Base-by-base conservation (phyloP, 768 basidiomycete genomes). In the Hortiboletus flavorubellus region DNA sequence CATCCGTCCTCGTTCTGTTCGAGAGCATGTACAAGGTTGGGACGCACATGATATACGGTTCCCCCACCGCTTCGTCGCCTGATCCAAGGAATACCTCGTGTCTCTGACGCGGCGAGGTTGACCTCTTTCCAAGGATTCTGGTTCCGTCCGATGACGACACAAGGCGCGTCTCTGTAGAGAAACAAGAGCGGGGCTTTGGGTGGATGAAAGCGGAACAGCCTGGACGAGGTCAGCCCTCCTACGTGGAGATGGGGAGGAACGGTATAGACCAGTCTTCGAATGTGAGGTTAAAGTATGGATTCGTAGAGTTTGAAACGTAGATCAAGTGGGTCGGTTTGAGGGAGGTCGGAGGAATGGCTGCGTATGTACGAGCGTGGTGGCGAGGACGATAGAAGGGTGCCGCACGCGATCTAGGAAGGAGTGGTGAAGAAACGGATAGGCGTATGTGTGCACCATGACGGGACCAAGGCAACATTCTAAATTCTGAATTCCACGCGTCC, bases 111-210 rank as follows among this genome's bases (percentile, higher is more conserved):
- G 7, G 67, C 57, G 46, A 95, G 79, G 63, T 96, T 95, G 61
- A 94, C 85, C 66, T 99, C 96, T 68, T 93, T 97, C 96, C 96
- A 98, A 15, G 95, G 96, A 62, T 97, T 98, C 76, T 99, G 97
- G 68, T 98, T 95, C 49, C 96, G 78, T 0, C 96, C 96, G 51
- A 98, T 91, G 51, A 99, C 80, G 16, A 98, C 92, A 64, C 93
- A 94, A 3, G 93, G 92, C 0, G 73, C 69, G 67, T 98, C 90
- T 31, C 92, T 84, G 69, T 98, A 99, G 51, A 99, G 72, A 44
- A 97, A 79, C 18, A 99, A 78, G 40, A 95, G 76, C 1, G 93
- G 91, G 37, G 79, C 73, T 4, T 84, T 73, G 6, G 78, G 77
- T 3, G 82, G 74, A 44, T 88, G 83, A 63, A 91, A 83, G 63